Conservation (phyloP, 139 green algal genomes). For the Coelastrella sp. region DNA sequence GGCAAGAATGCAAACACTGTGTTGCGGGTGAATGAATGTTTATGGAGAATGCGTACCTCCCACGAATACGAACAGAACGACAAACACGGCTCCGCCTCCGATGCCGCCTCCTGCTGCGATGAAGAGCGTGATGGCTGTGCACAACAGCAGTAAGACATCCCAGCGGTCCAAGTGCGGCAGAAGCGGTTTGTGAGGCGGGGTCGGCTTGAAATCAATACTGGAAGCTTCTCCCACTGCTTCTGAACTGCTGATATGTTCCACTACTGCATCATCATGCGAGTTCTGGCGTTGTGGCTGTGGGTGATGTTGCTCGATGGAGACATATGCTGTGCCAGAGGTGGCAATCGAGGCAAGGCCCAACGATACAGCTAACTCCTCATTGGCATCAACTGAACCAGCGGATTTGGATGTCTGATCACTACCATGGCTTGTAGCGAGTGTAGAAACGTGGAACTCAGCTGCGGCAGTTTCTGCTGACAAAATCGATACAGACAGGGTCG, state of each 20-base stretch:
- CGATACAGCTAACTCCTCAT: neutral
- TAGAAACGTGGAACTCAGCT: no score
- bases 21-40: neutral
- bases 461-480: neutral
- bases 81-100: slow-evolving; percentile 60
- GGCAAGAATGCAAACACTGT: neutral
- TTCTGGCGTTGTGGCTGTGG: no score
- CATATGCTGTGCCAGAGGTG: slow-evolving; percentile 13
- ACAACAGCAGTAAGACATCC: slow-evolving; percentile 41
- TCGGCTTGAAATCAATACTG: neutral
- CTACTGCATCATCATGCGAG: neutral
- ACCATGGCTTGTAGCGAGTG: no score
- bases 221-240: no score
- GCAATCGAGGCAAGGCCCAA: neutral
- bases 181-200: slow-evolving; percentile 52
- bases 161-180: slow-evolving; percentile 32
- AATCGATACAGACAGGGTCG: neutral
- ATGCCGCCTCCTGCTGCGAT: slow-evolving; percentile 67
- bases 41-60: slow-evolving; percentile 23
- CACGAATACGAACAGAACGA: slow-evolving; percentile 55
- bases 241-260: neutral
- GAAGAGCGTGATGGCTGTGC: slow-evolving; percentile 53
- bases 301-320: neutral
- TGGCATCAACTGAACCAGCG: no score
- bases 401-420: no score